Evolutionary conservation across 768 basidiomycete species (phyloP), one percentile per base, ranked within the genome.

Genomic region (Glaciozyma martinii): DNA sequence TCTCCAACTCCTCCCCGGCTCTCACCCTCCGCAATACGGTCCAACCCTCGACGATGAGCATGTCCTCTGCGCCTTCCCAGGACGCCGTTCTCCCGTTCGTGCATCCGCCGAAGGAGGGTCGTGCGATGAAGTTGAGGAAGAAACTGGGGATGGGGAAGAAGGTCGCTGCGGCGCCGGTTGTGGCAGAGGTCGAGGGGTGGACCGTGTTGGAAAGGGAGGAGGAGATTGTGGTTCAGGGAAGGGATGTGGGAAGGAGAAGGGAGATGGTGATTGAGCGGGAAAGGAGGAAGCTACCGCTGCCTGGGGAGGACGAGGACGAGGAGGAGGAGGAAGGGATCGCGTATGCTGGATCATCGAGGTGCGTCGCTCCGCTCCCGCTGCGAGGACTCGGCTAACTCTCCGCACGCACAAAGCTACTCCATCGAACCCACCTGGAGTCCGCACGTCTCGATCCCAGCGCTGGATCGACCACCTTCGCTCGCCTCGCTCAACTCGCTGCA

Each of bases 1-100:
- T 12, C 18, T 55, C 37, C 10, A 52, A 25, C 23, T 4, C 37
- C n/a, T n/a, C 56, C 1, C 60, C 68, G 1, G 65, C 68, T 7
- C 60, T 70, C 44, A 61, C 61, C 12, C 68, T 66, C 25, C 59
- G 62, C 29, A 66, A 70, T 57, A 70, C 68, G 13, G 62, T 70
- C 46, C 53, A 58, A 9, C 27, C 61, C 43, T 60, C 65, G 30
- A 32, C 57, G 1, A n/a, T 21, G 21, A 23, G 50, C 21, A 62
- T 62, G 52, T n/a, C 27, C 37, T 54, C 54, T 37, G 55, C 63
- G 10, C 42, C 49, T 3, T 23, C 56, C 21, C 52, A 25, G 4
- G 16, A 37, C 4, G 29, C 10, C 40, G n/a, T 43, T 25, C 30
- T 19, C 50, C 18, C 25, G 16, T 32, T 1, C 3, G 5, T 52